These are phyloP conservation scores for Lactarius vividus DNA, from an alignment of 768 basidiomycete genomes.

Conservation along the genomic window DNA sequence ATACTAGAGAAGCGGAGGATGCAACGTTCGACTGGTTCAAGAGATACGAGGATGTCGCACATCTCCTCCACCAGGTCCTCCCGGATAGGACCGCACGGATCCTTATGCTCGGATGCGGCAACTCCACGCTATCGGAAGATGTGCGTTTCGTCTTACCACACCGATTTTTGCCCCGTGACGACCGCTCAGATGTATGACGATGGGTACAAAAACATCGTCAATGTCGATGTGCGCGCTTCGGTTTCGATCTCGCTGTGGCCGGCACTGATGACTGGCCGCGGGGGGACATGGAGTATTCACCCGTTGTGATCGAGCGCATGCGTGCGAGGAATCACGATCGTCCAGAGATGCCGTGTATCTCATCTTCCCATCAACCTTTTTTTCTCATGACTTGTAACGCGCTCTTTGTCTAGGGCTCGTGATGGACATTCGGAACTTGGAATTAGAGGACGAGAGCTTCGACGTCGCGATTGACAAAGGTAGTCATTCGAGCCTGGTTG, in stretches of 20 bases:
- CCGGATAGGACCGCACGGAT: slow-evolving; percentile 60
- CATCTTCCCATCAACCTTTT: slow-evolving; percentile 24
- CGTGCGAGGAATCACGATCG: slow-evolving; percentile 48
- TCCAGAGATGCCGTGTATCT: slow-evolving; percentile 71
- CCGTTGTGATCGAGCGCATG: slow-evolving; percentile 75
- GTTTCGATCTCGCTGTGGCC: background rate
- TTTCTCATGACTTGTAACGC: background rate
- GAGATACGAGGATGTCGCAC: slow-evolving; percentile 68
- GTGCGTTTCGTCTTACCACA: slow-evolving; percentile 36
- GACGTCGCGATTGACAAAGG: slow-evolving; percentile 88
- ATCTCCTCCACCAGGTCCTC: slow-evolving; percentile 57
- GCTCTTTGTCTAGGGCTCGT: slow-evolving; percentile 57
- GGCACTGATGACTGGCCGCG: background rate
- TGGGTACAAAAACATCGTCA: slow-evolving; percentile 77
- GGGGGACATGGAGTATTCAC: slow-evolving; percentile 56
- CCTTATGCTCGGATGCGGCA: slow-evolving; percentile 83
- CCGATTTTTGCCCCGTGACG: background rate
- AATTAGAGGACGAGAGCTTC: slow-evolving; percentile 58
- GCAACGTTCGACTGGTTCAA: slow-evolving; percentile 85
- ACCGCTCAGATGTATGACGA: slow-evolving; percentile 76
- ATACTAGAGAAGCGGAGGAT: slow-evolving; percentile 55
- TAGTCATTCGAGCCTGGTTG: slow-evolving; percentile 19
- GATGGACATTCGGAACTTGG: slow-evolving; percentile 75
- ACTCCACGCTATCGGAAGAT: slow-evolving; percentile 76
- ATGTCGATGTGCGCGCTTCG: slow-evolving; percentile 60